A percentile compares a stretch with the other conserved stretches of the same genome.
Evolutionary conservation across 2,329 filamentous ascomycete species (phyloP).

Genomic region (Cytospora schulzeri): DNA sequence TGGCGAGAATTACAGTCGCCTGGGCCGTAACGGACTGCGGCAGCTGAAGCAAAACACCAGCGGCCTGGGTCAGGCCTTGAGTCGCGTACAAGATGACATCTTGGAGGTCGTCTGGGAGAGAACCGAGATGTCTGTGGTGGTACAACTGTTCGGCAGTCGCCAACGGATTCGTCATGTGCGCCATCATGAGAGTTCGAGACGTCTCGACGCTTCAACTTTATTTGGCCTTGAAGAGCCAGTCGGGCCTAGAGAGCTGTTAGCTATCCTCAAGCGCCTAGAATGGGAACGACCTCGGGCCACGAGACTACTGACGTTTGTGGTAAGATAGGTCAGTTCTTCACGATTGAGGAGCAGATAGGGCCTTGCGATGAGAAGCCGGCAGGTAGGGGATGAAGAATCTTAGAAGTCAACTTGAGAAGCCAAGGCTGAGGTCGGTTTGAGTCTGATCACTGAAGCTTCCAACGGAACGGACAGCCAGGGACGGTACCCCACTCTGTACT

Average conservation of each 20-base stretch:
- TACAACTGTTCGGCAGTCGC: conserved; percentile 72
- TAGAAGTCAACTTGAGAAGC: background rate
- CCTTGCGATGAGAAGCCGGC: background rate
- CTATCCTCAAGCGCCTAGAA: background rate
- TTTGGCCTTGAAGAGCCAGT: background rate
- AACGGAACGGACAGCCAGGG: too few species aligned
- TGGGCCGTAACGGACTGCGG: conserved; percentile 85
- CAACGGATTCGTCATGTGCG: conserved; percentile 70
- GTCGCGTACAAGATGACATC: conserved; percentile 72
- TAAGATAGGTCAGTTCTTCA: background rate
- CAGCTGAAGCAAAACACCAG: conserved; percentile 78
- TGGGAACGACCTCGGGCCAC: background rate
- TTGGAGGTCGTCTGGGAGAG: conserved; percentile 68
- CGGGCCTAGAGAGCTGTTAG: background rate
- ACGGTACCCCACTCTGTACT: background rate
- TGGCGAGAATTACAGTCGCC: conserved; percentile 77
- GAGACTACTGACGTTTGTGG: background rate
- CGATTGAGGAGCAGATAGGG: background rate
- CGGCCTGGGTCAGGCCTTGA: conserved; percentile 74
- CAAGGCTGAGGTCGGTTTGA: background rate
- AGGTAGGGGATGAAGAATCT: background rate
- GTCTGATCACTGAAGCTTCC: background rate
- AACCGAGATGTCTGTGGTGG: conserved; percentile 54
- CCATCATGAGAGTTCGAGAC: conserved; percentile 44
- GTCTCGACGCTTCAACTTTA: background rate